phyloP scores from a whole-genome alignment of 2,329 filamentous ascomycete species.

The Fusarium sp. region DNA sequence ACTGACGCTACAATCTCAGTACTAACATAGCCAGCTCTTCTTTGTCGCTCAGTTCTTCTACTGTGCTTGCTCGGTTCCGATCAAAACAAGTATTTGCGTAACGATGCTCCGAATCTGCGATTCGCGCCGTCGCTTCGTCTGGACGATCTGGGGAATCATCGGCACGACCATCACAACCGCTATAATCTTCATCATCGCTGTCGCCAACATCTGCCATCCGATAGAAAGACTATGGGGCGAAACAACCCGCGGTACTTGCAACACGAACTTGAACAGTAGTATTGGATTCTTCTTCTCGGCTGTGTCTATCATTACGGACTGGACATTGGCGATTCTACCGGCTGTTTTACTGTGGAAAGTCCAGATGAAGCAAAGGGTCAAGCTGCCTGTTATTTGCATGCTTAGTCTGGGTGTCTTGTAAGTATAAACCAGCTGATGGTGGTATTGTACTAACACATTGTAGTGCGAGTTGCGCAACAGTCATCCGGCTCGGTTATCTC shows the following conservation, averaged over 20 bases:
- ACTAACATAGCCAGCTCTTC: conserved; percentile 23
- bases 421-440: background rate
- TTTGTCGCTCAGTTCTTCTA: conserved; percentile 42
- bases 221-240: conserved; percentile 43
- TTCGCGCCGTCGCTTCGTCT: conserved; percentile 24
- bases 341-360: conserved; percentile 43
- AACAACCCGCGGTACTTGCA: conserved; percentile 28
- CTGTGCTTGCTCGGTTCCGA: conserved; percentile 34
- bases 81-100: conserved; percentile 46
- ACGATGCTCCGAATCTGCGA: conserved; percentile 46
- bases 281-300: conserved; percentile 45
- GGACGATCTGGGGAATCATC: conserved; percentile 31
- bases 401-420: conserved; percentile 41
- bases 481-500: conserved; percentile 39
- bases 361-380: conserved; percentile 43
- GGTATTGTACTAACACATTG: background rate
- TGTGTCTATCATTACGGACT: conserved; percentile 44
- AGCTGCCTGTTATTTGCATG: conserved; percentile 36
- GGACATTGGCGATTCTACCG: conserved; percentile 42
- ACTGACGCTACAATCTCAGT: fast-evolving
- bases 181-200: conserved; percentile 37
- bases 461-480: conserved; percentile 40
- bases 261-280: conserved; percentile 29
- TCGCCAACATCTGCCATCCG: conserved; percentile 42
- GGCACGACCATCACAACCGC: conserved; percentile 18